Evolutionary conservation across 2,329 filamentous ascomycete species (phyloP).

Genomic region (Sporothrix sp.): DNA sequence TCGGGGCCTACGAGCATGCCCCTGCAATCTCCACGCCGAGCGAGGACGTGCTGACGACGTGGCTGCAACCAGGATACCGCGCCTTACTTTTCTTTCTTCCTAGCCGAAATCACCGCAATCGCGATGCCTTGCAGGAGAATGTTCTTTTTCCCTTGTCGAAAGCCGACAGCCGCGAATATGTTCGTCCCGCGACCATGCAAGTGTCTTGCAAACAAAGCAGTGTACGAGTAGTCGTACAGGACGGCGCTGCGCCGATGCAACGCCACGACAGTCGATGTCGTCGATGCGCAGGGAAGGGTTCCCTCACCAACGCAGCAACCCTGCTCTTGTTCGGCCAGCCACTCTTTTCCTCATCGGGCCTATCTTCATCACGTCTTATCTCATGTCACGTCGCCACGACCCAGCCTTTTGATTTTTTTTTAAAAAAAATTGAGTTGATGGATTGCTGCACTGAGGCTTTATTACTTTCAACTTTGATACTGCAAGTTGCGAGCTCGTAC

Average conservation of each 20-base stretch:
- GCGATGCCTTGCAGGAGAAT: not conserved
- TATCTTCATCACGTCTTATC: not conserved
- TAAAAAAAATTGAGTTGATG: no score
- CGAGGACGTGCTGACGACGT: not conserved
- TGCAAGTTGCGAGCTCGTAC: no score
- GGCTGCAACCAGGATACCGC: not conserved
- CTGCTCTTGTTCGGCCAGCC: not conserved
- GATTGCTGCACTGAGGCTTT: no score
- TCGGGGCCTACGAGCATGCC: not conserved
- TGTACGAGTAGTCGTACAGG: no score
- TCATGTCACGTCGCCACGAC: no score
- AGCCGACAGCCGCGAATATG: no score
- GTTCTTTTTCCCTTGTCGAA: no score
- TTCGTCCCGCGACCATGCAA: no score
- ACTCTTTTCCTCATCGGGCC: not conserved
- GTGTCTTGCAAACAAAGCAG: not conserved
- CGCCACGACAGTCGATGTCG: slow-evolving; percentile 1
- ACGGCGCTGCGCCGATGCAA: no score
- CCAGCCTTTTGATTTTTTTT: not conserved
- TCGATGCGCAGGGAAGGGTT: not conserved
- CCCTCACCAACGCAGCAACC: not conserved
- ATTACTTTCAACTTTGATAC: no score
- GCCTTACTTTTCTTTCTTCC: no score
- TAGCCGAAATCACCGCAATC: not conserved
- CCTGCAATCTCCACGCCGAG: slow-evolving; percentile 2